Conservation (phyloP, 31 red algal species). For the Porphyra umbilicalis region DNA sequence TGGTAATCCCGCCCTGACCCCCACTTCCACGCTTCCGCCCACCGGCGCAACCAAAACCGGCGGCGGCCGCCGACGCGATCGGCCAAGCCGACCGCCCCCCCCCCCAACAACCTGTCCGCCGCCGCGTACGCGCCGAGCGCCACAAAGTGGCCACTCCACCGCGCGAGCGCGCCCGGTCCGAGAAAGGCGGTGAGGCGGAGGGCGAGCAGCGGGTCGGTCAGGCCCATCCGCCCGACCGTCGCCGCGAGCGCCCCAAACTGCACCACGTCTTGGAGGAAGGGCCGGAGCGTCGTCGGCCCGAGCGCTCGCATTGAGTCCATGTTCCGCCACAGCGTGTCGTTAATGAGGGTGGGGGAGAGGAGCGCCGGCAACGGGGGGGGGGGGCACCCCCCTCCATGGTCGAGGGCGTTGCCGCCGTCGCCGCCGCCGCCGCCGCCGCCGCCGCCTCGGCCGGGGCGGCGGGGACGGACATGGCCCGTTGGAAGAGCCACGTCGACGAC, state of each 20-base stretch:
- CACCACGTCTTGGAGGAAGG: conserved; percentile 85
- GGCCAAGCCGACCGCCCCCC: background rate
- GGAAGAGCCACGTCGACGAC: conserved; percentile 77
- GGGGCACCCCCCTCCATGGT: background rate
- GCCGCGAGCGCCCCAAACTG: conserved; percentile 49
- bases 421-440: conserved; percentile 12
- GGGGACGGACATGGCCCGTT: conserved; percentile 72
- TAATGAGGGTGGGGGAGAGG: conserved; percentile 21
- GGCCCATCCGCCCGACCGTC: conserved; percentile 45
- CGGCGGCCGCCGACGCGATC: background rate
- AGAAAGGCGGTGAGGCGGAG: conserved; percentile 40
- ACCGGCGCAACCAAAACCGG: background rate
- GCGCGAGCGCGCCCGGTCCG: conserved; percentile 35
- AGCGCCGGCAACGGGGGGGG: conserved; percentile 1
- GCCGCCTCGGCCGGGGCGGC: background rate
- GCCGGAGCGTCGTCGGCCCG: conserved; percentile 43
- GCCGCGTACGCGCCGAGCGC: conserved; percentile 49
- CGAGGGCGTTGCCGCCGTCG: too few relatives aligned
- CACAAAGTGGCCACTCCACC: conserved; percentile 54
- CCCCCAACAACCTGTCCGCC: conserved; percentile 10
- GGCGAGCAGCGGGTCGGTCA: conserved; percentile 40
- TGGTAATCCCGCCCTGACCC: background rate
- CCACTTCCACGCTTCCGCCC: background rate
- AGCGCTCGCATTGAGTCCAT: conserved; percentile 63
- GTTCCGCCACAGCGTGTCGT: conserved; percentile 68